phyloP scores from a whole-genome alignment of 192 early-diverging fungal species.

The Neocallimastix lanati region DNA sequence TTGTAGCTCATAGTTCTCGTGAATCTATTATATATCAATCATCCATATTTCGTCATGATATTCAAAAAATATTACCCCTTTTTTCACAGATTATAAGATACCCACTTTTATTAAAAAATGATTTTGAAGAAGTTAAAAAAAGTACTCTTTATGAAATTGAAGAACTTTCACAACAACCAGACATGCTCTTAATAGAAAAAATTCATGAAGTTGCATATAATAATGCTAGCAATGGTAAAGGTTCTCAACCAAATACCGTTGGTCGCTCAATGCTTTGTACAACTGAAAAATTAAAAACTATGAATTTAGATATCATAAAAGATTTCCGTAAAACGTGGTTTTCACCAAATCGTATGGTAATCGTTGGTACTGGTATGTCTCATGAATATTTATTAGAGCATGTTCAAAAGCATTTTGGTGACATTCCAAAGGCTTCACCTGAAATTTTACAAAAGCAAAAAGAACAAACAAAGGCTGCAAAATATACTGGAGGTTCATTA shows the following conservation, averaged over 20 bases:
- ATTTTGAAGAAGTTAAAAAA: conserved; percentile 61
- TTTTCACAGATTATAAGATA: conserved; percentile 66
- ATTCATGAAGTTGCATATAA: conserved; percentile 65
- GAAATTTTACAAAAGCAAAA: conserved; percentile 11
- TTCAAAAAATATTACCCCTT: conserved; percentile 46
- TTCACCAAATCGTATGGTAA: conserved; percentile 75
- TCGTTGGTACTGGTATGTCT: conserved; percentile 68
- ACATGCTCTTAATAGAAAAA: conserved; percentile 69
- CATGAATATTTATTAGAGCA: conserved; percentile 66
- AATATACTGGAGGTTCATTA: conserved; percentile 68
- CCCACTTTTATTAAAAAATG: conserved; percentile 49
- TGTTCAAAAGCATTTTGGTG: conserved; percentile 55
- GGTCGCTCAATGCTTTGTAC: conserved; percentile 67
- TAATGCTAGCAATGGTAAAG: background rate
- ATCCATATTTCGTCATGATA: conserved; percentile 69
- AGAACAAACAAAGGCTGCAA: conserved; percentile 14
- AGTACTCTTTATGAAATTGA: conserved; percentile 71
- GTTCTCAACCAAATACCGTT: conserved; percentile 43
- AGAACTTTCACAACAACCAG: conserved; percentile 69
- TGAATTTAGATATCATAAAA: conserved; percentile 49
- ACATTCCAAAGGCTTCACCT: conserved; percentile 15
- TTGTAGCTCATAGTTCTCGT: conserved; percentile 72
- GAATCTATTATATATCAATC: conserved; percentile 94
- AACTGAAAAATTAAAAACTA: conserved; percentile 34
- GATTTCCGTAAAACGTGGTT: conserved; percentile 66